Conservation (phyloP, 805 yeast species). For the Nakazawaea holstii region DNA sequence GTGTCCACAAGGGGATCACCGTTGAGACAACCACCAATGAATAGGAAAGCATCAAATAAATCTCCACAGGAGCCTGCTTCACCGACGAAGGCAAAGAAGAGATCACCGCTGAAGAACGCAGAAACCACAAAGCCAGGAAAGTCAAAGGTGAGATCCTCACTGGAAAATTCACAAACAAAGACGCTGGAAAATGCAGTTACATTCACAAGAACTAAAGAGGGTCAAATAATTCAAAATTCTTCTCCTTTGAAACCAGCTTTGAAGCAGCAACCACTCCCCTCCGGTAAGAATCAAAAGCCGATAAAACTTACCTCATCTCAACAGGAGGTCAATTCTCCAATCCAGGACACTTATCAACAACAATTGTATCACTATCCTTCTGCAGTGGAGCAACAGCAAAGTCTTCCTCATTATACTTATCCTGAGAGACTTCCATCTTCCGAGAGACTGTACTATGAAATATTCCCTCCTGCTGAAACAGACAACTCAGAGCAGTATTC, state of each 20-base stretch:
- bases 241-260: neutral
- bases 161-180: neutral
- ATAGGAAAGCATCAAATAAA: neutral
- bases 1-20: neutral
- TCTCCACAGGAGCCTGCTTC: neutral
- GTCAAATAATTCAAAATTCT: neutral
- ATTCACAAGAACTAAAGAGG: no score
- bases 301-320: no score
- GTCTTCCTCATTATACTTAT: neutral
- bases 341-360: no score
- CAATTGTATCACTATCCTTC: no score
- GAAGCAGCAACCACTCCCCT: neutral
- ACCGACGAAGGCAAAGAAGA: neutral
- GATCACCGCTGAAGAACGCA: neutral
- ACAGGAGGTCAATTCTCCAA: no score
- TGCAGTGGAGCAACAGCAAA: neutral
- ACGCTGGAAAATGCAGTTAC: no score
- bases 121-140: neutral
- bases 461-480: neutral
- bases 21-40: conserved; percentile 5
- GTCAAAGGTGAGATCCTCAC: neutral
- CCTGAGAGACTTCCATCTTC: neutral
- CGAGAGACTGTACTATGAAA: neutral
- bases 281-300: neutral
- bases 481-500: no score